These are phyloP conservation scores for Quercus rubra DNA, from an alignment of 306 rosid genomes.

Conservation along the genomic window DNA sequence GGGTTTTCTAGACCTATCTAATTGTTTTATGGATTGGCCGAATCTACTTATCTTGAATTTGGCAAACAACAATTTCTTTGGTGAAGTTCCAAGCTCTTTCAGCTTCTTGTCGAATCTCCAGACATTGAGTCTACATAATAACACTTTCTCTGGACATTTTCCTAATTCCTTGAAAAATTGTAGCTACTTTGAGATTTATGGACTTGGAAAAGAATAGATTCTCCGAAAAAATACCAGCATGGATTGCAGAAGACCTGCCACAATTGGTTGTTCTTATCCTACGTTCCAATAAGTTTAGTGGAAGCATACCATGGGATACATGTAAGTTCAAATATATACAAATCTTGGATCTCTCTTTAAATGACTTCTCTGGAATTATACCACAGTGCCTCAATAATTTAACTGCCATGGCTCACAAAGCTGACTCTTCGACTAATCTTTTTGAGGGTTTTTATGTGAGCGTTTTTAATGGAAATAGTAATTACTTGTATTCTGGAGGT, in stretches of 20 bases:
- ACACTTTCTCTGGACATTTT: neutral
- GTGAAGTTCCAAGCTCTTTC: neutral
- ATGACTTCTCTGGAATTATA: neutral
- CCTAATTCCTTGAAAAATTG: neutral
- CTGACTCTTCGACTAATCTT: neutral
- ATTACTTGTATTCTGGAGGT: accelerated
- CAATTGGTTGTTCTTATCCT: constrained; percentile 13
- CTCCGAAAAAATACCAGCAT: constrained; percentile 22
- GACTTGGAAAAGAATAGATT: constrained; percentile 29
- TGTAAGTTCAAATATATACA: neutral
- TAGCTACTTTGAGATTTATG: neutral
- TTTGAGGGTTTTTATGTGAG: neutral
- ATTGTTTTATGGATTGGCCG: neutral
- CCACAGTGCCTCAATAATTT: constrained; percentile 15
- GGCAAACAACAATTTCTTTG: neutral
- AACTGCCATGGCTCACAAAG: neutral
- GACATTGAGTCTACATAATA: neutral
- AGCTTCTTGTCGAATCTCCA: neutral
- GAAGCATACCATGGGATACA: constrained; percentile 12
- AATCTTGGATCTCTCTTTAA: constrained; percentile 12
- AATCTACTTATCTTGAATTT: neutral
- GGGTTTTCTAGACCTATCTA: neutral
- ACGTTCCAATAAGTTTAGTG: neutral
- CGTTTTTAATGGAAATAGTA: no score
- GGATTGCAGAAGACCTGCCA: constrained; percentile 3